phyloP scores from a whole-genome alignment of 1,284 basidiomycete species.

The Fomes fomentarius region DNA sequence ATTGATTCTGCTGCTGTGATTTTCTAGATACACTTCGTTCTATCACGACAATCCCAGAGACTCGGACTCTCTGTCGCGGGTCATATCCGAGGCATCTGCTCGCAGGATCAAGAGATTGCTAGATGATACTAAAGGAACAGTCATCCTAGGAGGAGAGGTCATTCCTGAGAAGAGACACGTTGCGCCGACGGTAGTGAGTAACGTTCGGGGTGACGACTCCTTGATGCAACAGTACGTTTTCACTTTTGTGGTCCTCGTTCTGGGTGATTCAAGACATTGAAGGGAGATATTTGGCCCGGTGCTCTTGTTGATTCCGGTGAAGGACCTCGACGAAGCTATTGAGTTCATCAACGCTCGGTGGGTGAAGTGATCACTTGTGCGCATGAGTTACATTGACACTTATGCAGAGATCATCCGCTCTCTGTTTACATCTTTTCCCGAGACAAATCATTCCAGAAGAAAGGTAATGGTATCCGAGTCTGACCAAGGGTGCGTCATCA shows the following conservation, averaged over 20 bases:
- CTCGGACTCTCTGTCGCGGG: constrained; percentile 44
- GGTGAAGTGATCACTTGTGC: constrained; percentile 18
- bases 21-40: constrained; percentile 31
- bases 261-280: background rate
- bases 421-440: constrained; percentile 74
- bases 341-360: constrained; percentile 64
- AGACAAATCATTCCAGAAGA: constrained; percentile 56
- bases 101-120: constrained; percentile 63
- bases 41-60: constrained; percentile 48
- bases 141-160: constrained; percentile 70
- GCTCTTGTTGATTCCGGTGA: constrained; percentile 77
- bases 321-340: constrained; percentile 70
- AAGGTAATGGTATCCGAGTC: too few species aligned
- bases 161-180: constrained; percentile 61
- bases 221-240: constrained; percentile 56
- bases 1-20: too few species aligned
- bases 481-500: background rate
- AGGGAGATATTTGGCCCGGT: constrained; percentile 36
- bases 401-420: constrained; percentile 68
- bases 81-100: constrained; percentile 55
- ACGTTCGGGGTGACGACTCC: constrained; percentile 63
- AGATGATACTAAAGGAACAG: constrained; percentile 65
- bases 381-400: background rate
- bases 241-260: background rate
- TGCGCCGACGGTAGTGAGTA: constrained; percentile 65